These are phyloP conservation scores for Deinandra increscens DNA, from an alignment of 129 eudicot species.

Conservation along the genomic window DNA sequence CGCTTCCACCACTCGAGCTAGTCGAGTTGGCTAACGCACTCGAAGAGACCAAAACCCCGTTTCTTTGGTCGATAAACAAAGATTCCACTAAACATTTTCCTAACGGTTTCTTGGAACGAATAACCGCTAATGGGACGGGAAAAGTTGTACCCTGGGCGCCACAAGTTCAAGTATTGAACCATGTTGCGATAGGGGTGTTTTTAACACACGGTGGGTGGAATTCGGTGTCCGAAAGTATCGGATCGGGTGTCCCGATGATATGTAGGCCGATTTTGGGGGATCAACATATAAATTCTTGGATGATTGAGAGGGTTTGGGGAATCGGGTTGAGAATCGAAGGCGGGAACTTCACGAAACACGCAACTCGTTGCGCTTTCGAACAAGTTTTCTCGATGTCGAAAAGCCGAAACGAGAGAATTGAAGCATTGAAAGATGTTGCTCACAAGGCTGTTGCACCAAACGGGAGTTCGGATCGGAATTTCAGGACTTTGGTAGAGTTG, in stretches of 20 bases:
- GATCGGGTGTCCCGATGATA: constrained; percentile 54
- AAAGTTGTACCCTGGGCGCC: constrained; percentile 79
- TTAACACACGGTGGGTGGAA: constrained; percentile 74
- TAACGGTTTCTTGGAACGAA: constrained; percentile 37
- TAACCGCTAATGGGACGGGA: constrained; percentile 21
- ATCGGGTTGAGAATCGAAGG: constrained; percentile 53
- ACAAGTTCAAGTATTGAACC: constrained; percentile 49
- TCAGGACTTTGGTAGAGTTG: constrained; percentile 29
- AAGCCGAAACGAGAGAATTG: constrained; percentile 31
- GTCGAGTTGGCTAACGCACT: constrained; percentile 55
- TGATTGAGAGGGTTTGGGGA: constrained; percentile 50
- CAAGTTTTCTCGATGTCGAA: constrained; percentile 21
- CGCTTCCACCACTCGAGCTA: constrained; percentile 48
- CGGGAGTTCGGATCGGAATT: constrained; percentile 50
- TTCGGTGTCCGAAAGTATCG: too few relatives aligned
- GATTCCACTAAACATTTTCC: constrained; percentile 36
- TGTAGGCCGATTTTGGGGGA: constrained; percentile 65
- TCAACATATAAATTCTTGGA: constrained; percentile 45
- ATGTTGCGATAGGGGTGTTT: constrained; percentile 45
- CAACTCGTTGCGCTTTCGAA: constrained; percentile 36
- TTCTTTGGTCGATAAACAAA: constrained; percentile 60
- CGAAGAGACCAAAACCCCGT: too few relatives aligned
- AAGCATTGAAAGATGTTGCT: too few relatives aligned
- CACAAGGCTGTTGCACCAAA: constrained; percentile 36
- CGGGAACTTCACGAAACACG: constrained; percentile 45